A percentile compares a stretch with the other conserved stretches of the same genome.
These are phyloP conservation scores for Monosporascus sp. DNA, from an alignment of 2,329 filamentous ascomycete species.

Conservation along the genomic window DNA sequence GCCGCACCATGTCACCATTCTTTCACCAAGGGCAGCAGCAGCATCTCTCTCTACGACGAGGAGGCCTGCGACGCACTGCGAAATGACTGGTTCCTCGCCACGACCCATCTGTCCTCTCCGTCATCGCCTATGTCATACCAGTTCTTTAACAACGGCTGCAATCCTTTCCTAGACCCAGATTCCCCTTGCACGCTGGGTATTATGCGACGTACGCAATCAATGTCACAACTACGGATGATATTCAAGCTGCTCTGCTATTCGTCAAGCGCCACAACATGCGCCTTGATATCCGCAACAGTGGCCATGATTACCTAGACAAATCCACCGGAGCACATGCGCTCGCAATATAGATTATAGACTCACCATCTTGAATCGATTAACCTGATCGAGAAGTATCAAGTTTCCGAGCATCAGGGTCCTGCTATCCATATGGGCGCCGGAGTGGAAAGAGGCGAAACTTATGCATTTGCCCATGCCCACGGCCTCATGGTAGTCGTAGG, in stretches of 20 bases:
- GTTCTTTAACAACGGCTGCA: constrained; percentile 20
- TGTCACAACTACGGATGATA: constrained; percentile 7
- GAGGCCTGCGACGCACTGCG: constrained; percentile 7
- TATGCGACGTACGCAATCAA: constrained; percentile 25
- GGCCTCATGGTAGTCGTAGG: constrained; percentile 6
- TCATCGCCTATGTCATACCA: constrained; percentile 20
- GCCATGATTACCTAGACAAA: constrained; percentile 31
- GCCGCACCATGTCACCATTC: too few relatives aligned
- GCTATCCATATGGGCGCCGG: constrained; percentile 33
- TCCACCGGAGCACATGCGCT: constrained; percentile 15
- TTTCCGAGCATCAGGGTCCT: constrained; percentile 26
- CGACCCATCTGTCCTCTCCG: constrained; percentile 5
- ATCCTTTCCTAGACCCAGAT: constrained; percentile 36
- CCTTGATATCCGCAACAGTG: constrained; percentile 36
- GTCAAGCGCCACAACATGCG: constrained; percentile 30
- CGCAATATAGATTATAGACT: constrained; percentile 13
- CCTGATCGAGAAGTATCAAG: constrained; percentile 11
- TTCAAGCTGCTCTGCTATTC: constrained; percentile 22
- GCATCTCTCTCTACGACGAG: constrained; percentile 33
- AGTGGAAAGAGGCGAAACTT: constrained; percentile 5
- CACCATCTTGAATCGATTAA: constrained; percentile 11
- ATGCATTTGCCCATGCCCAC: constrained; percentile 2
- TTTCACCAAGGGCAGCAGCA: too few relatives aligned
- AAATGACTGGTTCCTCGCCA: constrained; percentile 7
- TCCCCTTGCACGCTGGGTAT: constrained; percentile 33